Base-by-base conservation (phyloP, 805 yeast genomes). In the Candida coleopterorum region DNA sequence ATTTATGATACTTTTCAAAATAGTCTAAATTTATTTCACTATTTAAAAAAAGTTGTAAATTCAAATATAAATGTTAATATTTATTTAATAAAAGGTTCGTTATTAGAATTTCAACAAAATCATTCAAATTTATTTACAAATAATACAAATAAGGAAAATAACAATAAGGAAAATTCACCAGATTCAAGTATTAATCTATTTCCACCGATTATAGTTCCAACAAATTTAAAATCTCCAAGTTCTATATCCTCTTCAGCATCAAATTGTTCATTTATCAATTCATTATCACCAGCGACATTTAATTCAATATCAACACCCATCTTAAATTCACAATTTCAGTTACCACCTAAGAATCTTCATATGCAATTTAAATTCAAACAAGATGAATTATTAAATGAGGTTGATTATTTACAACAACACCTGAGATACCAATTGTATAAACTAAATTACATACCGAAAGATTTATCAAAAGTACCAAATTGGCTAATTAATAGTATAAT, bases 1-100 rank as follows among this genome's bases (percentile, higher is more conserved):
- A 52, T 77, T 8, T 81, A 81, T 49, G 90, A 82, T 48, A 49
- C 55, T 32, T 42, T 42, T 11, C 58, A 67, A 27, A 53, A 49
- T 21, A 53, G 70, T 14, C 51, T 47, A 45, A 70, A 68, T n/a
- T 45, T 77, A 6, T 63, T 56, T 42, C 73, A 72, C 42, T 56
- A 77, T 45, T 60, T 72, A 18, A 62, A 58, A 32, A 79, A 80
- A 49, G 69, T 79, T 38, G 60, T 62, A 33, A 55, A 31, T 16
- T 17, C 18, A 5, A 16, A n/a, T 15, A 20, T 38, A 25, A 31
- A 24, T 18, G 14, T 18, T 18, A 17, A 23, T 16, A 26, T 29
- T 25, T 8, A 15, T 9, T 24, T 32, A 15, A 12, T 32, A 2
- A 18, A 24, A 9, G 29, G 25, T 18, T 18, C 33, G 4, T 18